Evolutionary conservation across 1,139 yeast species (phyloP), one percentile per base, ranked within the genome.

Genomic region (Geotrichum histeridarum): DNA sequence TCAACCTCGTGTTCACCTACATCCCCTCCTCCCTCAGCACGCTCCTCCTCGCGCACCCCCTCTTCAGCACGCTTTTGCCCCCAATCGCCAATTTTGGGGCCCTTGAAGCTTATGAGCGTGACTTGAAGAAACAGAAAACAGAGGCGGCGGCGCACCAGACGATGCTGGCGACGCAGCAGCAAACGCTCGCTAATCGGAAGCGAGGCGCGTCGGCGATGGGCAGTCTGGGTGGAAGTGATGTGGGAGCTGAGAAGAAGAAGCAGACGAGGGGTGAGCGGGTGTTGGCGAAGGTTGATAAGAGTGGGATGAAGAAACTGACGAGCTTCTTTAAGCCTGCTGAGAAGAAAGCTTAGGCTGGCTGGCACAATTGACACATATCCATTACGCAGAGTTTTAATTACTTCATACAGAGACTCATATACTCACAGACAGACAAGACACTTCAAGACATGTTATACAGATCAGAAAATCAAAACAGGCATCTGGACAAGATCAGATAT

Each of bases 1-100:
- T 63, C 46, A 56, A 59, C 15, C 59, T 72, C 31, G 49, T 72
- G 11, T 53, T 63, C 27, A 62, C 69, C 12, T 69, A 71, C 61
- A 60, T 72, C n/a, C 58, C 61, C 3, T 53, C 57, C 1, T 58
- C 57, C 8, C 42, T 70, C 7, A 50, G 52, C 1, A 55, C 51
- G 3, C 39, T 60, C 48, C 63, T 57, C 54, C 46, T 60, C n/a
- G 49, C 55, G 17, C 27, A 22, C 27, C 27, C 27, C 27, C 27
- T 22, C 27, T 3, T 5, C 27, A 22, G 27, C 27, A 22, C 27
- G 4, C 27, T 22, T 22, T 22, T 22, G 27, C 27, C 27, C 27
- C n/a, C n/a, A n/a, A 53, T 60, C 30, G 50, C 53, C 38, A 64
- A 67, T 37, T 65, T 64, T 51, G 32, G 50, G 2, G 53, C 18